These are phyloP conservation scores for Datura wrightii DNA, from an alignment of 257 asterid genomes.

Conservation along the genomic window DNA sequence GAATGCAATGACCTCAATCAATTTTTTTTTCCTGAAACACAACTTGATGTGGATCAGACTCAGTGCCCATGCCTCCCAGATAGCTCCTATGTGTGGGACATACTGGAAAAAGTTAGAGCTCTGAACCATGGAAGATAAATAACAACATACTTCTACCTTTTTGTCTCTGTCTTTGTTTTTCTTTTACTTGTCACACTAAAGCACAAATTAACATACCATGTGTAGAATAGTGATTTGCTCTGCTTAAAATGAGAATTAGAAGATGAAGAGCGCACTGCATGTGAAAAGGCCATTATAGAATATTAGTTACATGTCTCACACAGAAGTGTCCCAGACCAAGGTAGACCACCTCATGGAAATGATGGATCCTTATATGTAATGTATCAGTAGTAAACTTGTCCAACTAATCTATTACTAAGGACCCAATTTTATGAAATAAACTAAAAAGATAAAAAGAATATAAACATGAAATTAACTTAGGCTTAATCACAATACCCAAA, in stretches of 20 bases:
- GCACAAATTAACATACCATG: conserved; percentile 6
- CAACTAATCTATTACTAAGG: neutral
- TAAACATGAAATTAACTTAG: neutral
- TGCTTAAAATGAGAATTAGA: neutral
- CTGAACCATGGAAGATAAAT: neutral
- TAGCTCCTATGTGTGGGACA: conserved; percentile 22
- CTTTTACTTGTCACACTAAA: neutral
- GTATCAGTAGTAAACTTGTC: neutral
- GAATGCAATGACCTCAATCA: conserved; percentile 1
- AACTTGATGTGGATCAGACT: neutral
- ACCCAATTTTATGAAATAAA: neutral
- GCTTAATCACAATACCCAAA: conserved; percentile 1
- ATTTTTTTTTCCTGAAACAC: neutral
- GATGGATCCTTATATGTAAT: neutral
- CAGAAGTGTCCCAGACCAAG: neutral
- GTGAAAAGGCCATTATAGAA: neutral
- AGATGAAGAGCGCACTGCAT: neutral
- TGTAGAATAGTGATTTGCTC: neutral
- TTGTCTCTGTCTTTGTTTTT: neutral
- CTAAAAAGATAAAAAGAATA: neutral
- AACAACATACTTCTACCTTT: neutral
- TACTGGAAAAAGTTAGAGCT: neutral
- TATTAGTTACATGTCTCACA: neutral
- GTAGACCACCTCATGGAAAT: neutral
- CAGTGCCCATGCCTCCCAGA: neutral